Percentiles rank a stretch among this genome's conserved stretches.
Conservation (phyloP, 345 rosid species). For the Eucalyptus guilfoylei region DNA sequence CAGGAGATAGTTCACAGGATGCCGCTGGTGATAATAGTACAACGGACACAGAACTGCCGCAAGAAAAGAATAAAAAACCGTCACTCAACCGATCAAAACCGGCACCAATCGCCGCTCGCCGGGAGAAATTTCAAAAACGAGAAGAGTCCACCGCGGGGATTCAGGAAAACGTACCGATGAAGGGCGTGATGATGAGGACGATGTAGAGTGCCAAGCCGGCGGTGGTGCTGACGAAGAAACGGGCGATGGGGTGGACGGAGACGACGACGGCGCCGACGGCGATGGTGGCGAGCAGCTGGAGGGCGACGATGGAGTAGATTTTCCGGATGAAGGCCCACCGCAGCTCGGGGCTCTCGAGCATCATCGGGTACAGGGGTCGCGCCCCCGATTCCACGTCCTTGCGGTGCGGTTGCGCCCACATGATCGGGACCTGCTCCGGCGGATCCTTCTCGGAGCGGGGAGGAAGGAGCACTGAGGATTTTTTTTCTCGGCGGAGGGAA, state of each 20-base stretch:
- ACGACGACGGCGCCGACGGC: conserved; percentile 79
- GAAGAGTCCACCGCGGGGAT: neutral
- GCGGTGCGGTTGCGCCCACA: conserved; percentile 38
- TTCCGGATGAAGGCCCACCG: conserved; percentile 93
- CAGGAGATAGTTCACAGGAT: conserved; percentile 75
- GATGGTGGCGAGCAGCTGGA: conserved; percentile 65
- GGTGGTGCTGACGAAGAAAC: conserved; percentile 48
- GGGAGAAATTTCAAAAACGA: neutral
- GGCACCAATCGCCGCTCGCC: neutral
- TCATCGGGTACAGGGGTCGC: conserved; percentile 71
- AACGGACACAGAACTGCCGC: conserved; percentile 70
- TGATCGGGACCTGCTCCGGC: neutral
- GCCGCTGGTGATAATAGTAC: conserved; percentile 77
- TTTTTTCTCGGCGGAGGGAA: neutral
- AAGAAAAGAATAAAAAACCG: neutral
- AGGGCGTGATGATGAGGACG: conserved; percentile 57
- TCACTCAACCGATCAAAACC: neutral
- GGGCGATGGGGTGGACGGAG: conserved; percentile 41
- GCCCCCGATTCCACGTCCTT: conserved; percentile 73
- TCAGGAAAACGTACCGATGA: conserved; percentile 31
- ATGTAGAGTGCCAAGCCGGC: conserved; percentile 76
- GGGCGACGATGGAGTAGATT: conserved; percentile 55
- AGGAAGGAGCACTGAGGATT: neutral
- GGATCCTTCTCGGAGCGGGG: neutral
- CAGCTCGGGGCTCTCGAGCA: conserved; percentile 78